Evolutionary conservation across 169 alveolate genomes (phyloP).

Genomic region (Cryptosporidium viatorum): DNA sequence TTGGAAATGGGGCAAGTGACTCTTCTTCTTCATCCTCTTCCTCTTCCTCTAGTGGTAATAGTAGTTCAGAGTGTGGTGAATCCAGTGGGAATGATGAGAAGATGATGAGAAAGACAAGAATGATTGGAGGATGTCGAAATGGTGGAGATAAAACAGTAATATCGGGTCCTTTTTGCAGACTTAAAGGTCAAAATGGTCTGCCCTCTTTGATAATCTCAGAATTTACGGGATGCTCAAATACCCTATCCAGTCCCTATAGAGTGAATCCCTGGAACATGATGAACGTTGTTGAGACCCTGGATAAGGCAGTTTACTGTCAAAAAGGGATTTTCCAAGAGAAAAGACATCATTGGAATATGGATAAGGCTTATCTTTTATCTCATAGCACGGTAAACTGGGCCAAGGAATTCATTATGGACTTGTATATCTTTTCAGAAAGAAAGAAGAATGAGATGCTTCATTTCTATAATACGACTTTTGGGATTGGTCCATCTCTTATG

Average conservation of each 20-base stretch:
- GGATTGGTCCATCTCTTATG: conserved; percentile 53
- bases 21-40: not conserved
- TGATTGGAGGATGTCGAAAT: not conserved
- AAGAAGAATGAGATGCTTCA: conserved; percentile 53
- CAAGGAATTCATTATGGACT: conserved; percentile 59
- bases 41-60: too few relatives aligned
- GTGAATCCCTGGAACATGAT: conserved; percentile 86
- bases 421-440: conserved; percentile 15
- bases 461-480: conserved; percentile 40
- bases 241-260: conserved; percentile 82
- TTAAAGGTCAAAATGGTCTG: not conserved
- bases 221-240: conserved; percentile 84
- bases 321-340: conserved; percentile 4
- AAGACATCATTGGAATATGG: conserved; percentile 58
- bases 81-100: conserved; percentile 54
- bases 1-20: not conserved
- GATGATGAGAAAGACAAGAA: not conserved
- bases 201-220: conserved; percentile 82
- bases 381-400: conserved; percentile 70
- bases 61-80: conserved; percentile 29
- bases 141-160: not conserved
- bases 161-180: conserved; percentile 14
- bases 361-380: conserved; percentile 37
- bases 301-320: conserved; percentile 76
- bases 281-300: conserved; percentile 82